Evolutionary conservation across 2,329 filamentous ascomycete genomes (phyloP), one percentile per base, ranked within the genome.

Genomic region (Aspergillus neoniger): DNA sequence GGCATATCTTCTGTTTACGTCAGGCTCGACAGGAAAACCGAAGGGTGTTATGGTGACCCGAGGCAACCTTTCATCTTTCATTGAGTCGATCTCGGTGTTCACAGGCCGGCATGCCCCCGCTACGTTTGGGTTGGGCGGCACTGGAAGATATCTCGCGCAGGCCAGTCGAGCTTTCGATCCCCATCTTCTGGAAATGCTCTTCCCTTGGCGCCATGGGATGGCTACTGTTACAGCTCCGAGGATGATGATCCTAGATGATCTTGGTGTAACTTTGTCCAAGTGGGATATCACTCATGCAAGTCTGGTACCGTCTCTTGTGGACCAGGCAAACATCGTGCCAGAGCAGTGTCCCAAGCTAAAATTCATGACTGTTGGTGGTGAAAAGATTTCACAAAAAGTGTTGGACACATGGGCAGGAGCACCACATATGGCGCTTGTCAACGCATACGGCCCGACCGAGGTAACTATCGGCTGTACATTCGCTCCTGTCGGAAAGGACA

Each of bases 1-100:
- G 17, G 59, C 64, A 17, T 70, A 70, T 48, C 82, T 97, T 60
- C 89, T 97, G 57, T 97, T 96, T 81, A 97, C 93, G 1, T 96
- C 92, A 25, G 93, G 93, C 19, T 96, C 92, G 1, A 97, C 93
- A 7, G 93, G 93, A 64, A 96, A 96, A 83, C 93, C 93, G 64
- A 97, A 97, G 85, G 93, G 93, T 77, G 91, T 96, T 57, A 89
- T 96, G 91, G 92, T 96, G 83, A 93, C 92, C 14, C 96, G 65
- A 53, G 63, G 58, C n/a, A 70, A 68, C 49, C 59, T 65, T 30
- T 69, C 60, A 5, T 68, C 69, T 2, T 76, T 74, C 58, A 69
- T 72, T 23, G 70, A 72, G 63, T 71, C 67, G 12, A 62, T 67
- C 43, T 69, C 66, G 0, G 67, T 69, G 38, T 72, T 71, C 62